Conservation (phyloP, 2,329 filamentous ascomycete genomes). For the Trichoderma brevicompactum region DNA sequence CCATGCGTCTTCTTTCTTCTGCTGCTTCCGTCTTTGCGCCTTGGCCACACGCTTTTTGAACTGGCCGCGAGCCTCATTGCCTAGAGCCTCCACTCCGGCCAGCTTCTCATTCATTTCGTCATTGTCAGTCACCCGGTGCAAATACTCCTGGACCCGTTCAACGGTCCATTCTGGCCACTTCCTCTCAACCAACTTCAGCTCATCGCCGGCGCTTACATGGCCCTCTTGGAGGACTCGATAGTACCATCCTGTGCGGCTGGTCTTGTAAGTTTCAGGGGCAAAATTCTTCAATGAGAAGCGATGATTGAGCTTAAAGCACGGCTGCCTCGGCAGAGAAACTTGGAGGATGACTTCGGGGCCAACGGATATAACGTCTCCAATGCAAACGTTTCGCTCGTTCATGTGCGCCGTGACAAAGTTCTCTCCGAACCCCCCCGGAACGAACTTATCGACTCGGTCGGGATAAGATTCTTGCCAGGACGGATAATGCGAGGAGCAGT, state of each 20-base stretch:
- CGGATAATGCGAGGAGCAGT: slow-evolving; percentile 63
- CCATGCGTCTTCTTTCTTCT: slow-evolving; percentile 45
- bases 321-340: slow-evolving; percentile 64
- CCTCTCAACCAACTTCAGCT: slow-evolving; percentile 59
- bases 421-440: slow-evolving; percentile 65
- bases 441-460: slow-evolving; percentile 54
- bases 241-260: slow-evolving; percentile 67
- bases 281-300: slow-evolving; percentile 67
- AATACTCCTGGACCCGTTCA: slow-evolving; percentile 64
- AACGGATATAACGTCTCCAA: slow-evolving; percentile 63
- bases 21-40: slow-evolving; percentile 40
- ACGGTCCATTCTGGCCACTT: slow-evolving; percentile 65
- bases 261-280: slow-evolving; percentile 59
- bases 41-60: slow-evolving; percentile 59
- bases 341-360: slow-evolving; percentile 58
- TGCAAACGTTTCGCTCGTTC: slow-evolving; percentile 68
- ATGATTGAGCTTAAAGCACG: slow-evolving; percentile 72
- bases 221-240: slow-evolving; percentile 65
- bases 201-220: slow-evolving; percentile 58
- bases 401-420: slow-evolving; percentile 62
- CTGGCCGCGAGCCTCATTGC: slow-evolving; percentile 51
- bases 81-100: slow-evolving; percentile 55
- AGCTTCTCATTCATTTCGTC: slow-evolving; percentile 57
- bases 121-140: slow-evolving; percentile 59
- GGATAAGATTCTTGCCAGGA: slow-evolving; percentile 60